Percentiles rank a stretch among this genome's conserved stretches.
These are phyloP conservation scores for Dittrichia graveolens DNA, from an alignment of 129 eudicot species.

Conservation along the genomic window DNA sequence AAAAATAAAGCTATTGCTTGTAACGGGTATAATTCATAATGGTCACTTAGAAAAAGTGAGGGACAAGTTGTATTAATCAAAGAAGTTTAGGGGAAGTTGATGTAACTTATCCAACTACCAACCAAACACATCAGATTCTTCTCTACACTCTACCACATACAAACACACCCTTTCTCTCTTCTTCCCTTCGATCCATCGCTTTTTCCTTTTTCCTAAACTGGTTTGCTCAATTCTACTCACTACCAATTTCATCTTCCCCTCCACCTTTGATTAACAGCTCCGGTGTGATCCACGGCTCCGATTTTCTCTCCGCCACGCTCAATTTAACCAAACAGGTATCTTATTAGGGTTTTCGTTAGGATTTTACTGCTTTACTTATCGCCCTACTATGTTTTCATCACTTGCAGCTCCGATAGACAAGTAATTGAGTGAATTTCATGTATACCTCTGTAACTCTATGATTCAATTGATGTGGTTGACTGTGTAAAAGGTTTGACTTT, in stretches of 20 bases:
- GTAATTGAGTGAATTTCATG: conserved; percentile 10
- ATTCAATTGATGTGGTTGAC: conserved; percentile 24
- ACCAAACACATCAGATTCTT: conserved; percentile 52
- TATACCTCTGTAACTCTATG: conserved; percentile 1
- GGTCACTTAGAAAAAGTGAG: background rate
- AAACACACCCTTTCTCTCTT: conserved; percentile 25
- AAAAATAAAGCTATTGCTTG: no score
- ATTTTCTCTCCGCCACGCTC: conserved; percentile 22
- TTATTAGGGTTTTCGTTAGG: conserved; percentile 25
- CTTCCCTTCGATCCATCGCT: conserved; percentile 31
- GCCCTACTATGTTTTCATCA: conserved; percentile 8
- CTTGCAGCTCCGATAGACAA: background rate
- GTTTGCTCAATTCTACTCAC: conserved; percentile 22
- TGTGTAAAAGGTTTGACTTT: conserved; percentile 31
- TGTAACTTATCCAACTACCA: conserved; percentile 45
- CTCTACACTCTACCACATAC: conserved; percentile 44
- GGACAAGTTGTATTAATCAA: conserved; percentile 29
- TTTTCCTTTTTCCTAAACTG: conserved; percentile 11
- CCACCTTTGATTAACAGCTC: background rate
- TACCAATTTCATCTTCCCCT: background rate
- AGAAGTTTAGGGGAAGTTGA: conserved; percentile 27
- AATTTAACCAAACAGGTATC: conserved; percentile 34
- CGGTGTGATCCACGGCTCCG: conserved; percentile 33
- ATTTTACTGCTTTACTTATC: conserved; percentile 22
- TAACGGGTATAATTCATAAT: background rate